Conservation (phyloP, 192 early-diverging fungal species). For the Coemansia javaensis region DNA sequence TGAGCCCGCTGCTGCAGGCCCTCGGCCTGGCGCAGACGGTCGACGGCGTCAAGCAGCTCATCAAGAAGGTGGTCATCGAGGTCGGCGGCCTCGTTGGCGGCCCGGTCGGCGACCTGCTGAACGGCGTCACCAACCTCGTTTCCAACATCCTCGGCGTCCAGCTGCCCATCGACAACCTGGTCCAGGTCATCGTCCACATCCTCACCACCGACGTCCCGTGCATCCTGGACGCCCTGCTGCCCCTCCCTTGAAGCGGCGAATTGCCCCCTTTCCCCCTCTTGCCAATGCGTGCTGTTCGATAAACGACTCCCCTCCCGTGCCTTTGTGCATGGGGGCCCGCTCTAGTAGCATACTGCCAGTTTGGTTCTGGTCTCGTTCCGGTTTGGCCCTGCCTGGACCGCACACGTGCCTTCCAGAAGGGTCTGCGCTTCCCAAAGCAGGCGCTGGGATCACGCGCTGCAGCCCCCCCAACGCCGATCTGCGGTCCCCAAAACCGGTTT, state of each 20-base stretch:
- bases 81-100: slow-evolving; percentile 33
- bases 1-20: slow-evolving; percentile 38
- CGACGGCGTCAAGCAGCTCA: slow-evolving; percentile 41
- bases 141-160: slow-evolving; percentile 27
- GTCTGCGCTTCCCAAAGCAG: too few species aligned
- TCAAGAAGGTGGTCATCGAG: slow-evolving; percentile 30
- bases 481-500: too few species aligned
- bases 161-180: slow-evolving; percentile 20
- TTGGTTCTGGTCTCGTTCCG: too few species aligned
- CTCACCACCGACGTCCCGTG: slow-evolving; percentile 44
- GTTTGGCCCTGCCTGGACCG: too few species aligned
- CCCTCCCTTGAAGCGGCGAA: slow-evolving; percentile 27
- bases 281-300: too few species aligned
- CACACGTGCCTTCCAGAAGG: too few species aligned
- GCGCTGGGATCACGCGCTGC: too few species aligned
- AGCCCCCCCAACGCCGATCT: too few species aligned
- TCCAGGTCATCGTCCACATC: slow-evolving; percentile 29
- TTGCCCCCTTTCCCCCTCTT: too few species aligned
- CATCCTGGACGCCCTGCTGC: slow-evolving; percentile 36
- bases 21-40: slow-evolving; percentile 38
- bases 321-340: too few species aligned
- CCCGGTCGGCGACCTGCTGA: slow-evolving; percentile 22
- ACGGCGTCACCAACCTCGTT: slow-evolving; percentile 25
- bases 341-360: too few species aligned
- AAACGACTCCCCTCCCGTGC: too few species aligned